Base-by-base conservation (phyloP, 2,329 filamentous ascomycete genomes). In the Neofusicoccum sp. region DNA sequence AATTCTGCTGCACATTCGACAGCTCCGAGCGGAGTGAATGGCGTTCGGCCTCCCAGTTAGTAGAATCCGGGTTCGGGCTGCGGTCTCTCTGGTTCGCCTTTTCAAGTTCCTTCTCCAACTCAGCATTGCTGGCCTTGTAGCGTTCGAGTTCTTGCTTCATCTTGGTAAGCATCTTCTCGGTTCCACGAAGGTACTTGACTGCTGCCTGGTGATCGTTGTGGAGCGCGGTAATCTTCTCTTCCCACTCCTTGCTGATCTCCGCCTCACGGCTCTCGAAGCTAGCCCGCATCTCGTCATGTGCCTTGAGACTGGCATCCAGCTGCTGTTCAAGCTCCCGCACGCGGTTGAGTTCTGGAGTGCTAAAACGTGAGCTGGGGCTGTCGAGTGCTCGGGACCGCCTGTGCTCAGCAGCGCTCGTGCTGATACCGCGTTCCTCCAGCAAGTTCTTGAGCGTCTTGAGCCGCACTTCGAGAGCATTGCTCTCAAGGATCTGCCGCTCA, bases 171-270 rank as follows among this genome's bases (percentile, higher is more conserved):
- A 99, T 97, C 83, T 97, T 98, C 77, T 99, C 95, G 1, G 95
- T 98, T 62, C 95, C 95, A 76, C 96, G 96, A 67, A 99, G 91
- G 71, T 99, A 99, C 75, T 97, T 95, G 53, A 98, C 93, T 14
- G 95, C 93, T 43, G 95, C 96, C 75, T 97, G 92, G 73, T 99
- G 97, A 74, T 99, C 95, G 72, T 93, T 96, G 76, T 98, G 93
- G 33, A 99, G 86, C 71, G 96, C 93, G 62, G 91, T 86, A 57
- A 99, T 83, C 75, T 97, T 97, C 73, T 97, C 93, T 64, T 93
- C 89, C 78, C 96, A 98, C 48, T 90, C 85, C 60, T 86, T 84
- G 72, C 96, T 93, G n/a, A 91, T 89, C 70, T 96, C 91, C 67
- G 95, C 89, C 63, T 91, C 87, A 59, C 93, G 89, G 36, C 84